Percentiles rank a stretch among this genome's conserved stretches.
Evolutionary conservation across 139 green algal genomes (phyloP).

Genomic region (Helicosporidium sp.): DNA sequence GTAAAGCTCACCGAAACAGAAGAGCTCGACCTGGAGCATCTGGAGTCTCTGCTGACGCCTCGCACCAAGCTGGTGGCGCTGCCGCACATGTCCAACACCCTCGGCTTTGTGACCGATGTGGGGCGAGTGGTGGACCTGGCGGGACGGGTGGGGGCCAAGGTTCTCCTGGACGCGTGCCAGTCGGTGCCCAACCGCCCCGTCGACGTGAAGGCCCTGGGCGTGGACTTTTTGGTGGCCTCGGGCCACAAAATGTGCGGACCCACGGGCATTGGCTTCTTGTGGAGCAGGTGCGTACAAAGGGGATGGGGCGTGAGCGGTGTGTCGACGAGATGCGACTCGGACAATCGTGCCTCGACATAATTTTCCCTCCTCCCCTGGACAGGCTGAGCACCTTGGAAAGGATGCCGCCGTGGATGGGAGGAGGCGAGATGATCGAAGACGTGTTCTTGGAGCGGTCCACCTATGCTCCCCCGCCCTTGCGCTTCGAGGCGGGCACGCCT

Average conservation of each 20-base stretch:
- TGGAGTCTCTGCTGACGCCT: slow-evolving; percentile 26
- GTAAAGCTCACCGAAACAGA: slow-evolving; percentile 24
- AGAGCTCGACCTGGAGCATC: slow-evolving; percentile 35
- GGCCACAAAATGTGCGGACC: slow-evolving; percentile 92
- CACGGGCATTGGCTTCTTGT: slow-evolving; percentile 94
- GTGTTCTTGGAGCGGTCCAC: slow-evolving; percentile 82
- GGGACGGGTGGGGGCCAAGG: slow-evolving; percentile 40
- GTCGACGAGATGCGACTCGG: background rate
- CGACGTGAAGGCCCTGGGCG: slow-evolving; percentile 69
- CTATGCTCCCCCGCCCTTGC: slow-evolving; percentile 65
- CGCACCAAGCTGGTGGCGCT: slow-evolving; percentile 69
- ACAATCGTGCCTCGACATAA: no score
- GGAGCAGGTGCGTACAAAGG: slow-evolving; percentile 42
- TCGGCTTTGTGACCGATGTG: slow-evolving; percentile 44
- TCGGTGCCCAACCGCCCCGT: slow-evolving; percentile 85
- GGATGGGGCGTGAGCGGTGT: background rate
- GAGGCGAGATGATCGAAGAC: slow-evolving; percentile 95
- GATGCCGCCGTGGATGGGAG: slow-evolving; percentile 91
- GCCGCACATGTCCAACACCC: slow-evolving; percentile 83
- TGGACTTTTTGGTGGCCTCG: slow-evolving; percentile 86
- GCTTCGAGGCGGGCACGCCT: slow-evolving; percentile 94
- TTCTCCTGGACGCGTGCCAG: slow-evolving; percentile 94
- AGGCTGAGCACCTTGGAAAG: no score
- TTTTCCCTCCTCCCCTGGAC: no score
- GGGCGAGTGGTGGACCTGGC: slow-evolving; percentile 35